These are phyloP conservation scores for Hevea brasiliensis DNA, from an alignment of 345 rosid genomes.

Conservation along the genomic window DNA sequence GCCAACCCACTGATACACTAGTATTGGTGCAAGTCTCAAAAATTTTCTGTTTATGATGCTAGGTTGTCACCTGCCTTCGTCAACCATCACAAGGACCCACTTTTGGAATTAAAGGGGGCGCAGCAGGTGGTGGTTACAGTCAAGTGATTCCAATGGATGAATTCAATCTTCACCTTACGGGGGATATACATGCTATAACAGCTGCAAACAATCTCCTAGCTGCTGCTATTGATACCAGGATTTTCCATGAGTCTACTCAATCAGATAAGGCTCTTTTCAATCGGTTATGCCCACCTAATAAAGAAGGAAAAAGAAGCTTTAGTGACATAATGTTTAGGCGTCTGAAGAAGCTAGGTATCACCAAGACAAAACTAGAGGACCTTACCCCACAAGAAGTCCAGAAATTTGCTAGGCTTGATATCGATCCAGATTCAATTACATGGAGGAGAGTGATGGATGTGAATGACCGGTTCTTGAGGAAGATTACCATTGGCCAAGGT, in stretches of 20 bases:
- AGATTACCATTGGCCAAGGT: conserved; percentile 86
- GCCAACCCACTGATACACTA: neutral
- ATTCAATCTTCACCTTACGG: conserved; percentile 94
- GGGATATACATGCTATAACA: conserved; percentile 97
- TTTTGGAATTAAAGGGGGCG: conserved; percentile 99
- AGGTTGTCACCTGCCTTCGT: conserved; percentile 96
- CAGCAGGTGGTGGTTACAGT: conserved; percentile 99
- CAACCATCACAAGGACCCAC: conserved; percentile 99
- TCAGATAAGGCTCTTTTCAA: conserved; percentile 96
- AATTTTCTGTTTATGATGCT: conserved; percentile 15
- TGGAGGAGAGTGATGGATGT: conserved; percentile 99
- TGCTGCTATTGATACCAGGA: conserved; percentile 96
- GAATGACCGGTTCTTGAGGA: conserved; percentile 92
- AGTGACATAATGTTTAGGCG: conserved; percentile 84
- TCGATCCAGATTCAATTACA: conserved; percentile 77
- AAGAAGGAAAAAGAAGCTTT: conserved; percentile 82
- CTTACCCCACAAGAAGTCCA: conserved; percentile 77
- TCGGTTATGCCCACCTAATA: conserved; percentile 77
- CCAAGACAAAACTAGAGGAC: conserved; percentile 81
- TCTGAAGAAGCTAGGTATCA: conserved; percentile 78
- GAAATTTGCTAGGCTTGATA: conserved; percentile 88
- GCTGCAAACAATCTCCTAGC: conserved; percentile 99
- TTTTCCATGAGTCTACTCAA: conserved; percentile 89
- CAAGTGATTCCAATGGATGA: conserved; percentile 99
- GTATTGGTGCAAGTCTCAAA: neutral